phyloP scores from a whole-genome alignment of 192 early-diverging fungal species.

The Diversispora epigaea region DNA sequence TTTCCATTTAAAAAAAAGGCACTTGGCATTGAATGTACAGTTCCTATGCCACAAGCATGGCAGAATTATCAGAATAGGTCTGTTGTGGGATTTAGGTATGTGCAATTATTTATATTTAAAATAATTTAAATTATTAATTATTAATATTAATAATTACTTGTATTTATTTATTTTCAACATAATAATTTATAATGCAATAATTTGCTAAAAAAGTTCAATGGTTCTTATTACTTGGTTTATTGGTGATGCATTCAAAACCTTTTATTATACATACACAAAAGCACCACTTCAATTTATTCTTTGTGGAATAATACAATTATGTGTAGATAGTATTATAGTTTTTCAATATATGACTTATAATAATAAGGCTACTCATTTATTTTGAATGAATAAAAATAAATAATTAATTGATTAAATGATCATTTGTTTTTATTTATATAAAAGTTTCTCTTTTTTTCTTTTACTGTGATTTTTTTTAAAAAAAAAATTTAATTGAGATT shows the following conservation, averaged over 20 bases:
- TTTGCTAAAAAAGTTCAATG: constrained; percentile 22
- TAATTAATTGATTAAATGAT: no score
- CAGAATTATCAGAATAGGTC: constrained; percentile 49
- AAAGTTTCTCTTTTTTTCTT: no score
- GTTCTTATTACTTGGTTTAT: constrained; percentile 52
- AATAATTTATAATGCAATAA: no score
- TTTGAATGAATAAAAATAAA: no score
- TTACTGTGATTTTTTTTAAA: no score
- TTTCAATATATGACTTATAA: constrained; percentile 50
- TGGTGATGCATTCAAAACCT: constrained; percentile 59
- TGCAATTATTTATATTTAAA: not conserved
- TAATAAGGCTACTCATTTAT: not conserved
- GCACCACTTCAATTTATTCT: constrained; percentile 55
- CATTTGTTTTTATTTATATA: no score
- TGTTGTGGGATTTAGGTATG: constrained; percentile 50
- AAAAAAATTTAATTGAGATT: no score
- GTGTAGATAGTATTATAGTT: constrained; percentile 54
- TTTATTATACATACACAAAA: constrained; percentile 52
- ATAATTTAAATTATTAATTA: not conserved
- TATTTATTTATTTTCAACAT: not conserved
- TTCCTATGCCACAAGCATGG: constrained; percentile 58
- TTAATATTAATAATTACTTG: not conserved
- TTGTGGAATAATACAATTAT: constrained; percentile 57
- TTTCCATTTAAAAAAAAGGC: constrained; percentile 28
- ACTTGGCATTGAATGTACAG: constrained; percentile 57